phyloP scores from a whole-genome alignment of 208 protist genomes.

The Naegleria gruberi region DNA sequence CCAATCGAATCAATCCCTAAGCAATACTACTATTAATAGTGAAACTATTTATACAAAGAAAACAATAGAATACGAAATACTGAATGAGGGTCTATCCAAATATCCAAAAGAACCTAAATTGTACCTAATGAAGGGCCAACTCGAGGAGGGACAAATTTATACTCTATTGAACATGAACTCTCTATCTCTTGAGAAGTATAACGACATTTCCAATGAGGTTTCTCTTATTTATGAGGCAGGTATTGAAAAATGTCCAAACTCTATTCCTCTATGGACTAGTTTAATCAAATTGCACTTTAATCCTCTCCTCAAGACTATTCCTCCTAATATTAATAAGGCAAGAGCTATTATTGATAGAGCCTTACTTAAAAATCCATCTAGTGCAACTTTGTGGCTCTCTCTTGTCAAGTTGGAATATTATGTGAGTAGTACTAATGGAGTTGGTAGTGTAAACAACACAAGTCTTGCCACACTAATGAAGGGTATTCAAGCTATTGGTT shows the following conservation, averaged over 20 bases:
- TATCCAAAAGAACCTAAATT: constrained; percentile 40
- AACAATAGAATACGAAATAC: constrained; percentile 30
- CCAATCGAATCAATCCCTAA: constrained; percentile 56
- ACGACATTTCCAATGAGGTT: not conserved
- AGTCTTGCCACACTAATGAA: not conserved
- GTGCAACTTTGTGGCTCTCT: constrained; percentile 50
- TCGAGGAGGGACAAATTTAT: not conserved
- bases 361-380: constrained; percentile 49
- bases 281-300: constrained; percentile 29
- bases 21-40: not conserved
- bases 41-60: not conserved
- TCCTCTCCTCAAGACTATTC: constrained; percentile 11
- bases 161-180: not conserved
- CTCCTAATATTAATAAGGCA: constrained; percentile 43
- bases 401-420: constrained; percentile 45
- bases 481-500: not conserved
- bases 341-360: constrained; percentile 58
- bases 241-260: constrained; percentile 50
- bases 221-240: constrained; percentile 15
- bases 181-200: not conserved
- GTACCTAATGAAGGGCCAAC: not conserved
- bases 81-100: constrained; percentile 44
- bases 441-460: constrained; percentile 27
- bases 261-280: constrained; percentile 60
- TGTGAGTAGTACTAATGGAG: constrained; percentile 30